phyloP scores from a whole-genome alignment of 2,329 filamentous ascomycete genomes.

The Alternaria sp. region DNA sequence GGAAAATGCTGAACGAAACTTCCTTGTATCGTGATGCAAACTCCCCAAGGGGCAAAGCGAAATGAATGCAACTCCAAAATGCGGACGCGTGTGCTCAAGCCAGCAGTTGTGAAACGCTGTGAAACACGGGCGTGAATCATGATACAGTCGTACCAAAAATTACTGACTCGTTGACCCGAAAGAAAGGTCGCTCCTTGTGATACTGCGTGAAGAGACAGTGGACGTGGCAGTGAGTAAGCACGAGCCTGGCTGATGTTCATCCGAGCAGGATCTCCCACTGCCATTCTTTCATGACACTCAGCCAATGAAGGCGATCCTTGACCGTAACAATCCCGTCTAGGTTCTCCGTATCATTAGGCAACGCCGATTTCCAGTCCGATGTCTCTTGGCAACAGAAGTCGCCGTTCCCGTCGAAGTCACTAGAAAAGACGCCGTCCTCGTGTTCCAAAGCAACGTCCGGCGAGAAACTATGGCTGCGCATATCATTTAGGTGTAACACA shows the following conservation, averaged over 20 bases:
- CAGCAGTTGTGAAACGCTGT: not conserved
- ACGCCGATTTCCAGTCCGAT: not conserved
- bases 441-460: constrained; percentile 31
- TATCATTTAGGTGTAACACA: constrained; percentile 6
- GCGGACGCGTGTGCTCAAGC: not conserved
- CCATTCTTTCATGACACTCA: constrained; percentile 76
- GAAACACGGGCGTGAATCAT: not conserved
- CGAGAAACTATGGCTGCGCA: constrained; percentile 18
- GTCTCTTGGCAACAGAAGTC: constrained; percentile 29
- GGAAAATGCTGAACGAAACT: not conserved
- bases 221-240: not conserved
- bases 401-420: constrained; percentile 26
- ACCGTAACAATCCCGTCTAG: constrained; percentile 69
- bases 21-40: not conserved
- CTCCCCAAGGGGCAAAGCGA: not conserved
- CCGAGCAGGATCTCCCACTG: constrained; percentile 64
- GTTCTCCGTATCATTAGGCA: constrained; percentile 40
- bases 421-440: constrained; percentile 28
- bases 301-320: constrained; percentile 72
- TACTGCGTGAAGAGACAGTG: not conserved
- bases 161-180: not conserved
- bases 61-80: not conserved
- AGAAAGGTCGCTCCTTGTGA: not conserved
- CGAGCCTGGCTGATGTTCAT: constrained; percentile 10
- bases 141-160: constrained; percentile 1